phyloP scores from a whole-genome alignment of 257 asterid genomes.

The Nicotiana knightiana region DNA sequence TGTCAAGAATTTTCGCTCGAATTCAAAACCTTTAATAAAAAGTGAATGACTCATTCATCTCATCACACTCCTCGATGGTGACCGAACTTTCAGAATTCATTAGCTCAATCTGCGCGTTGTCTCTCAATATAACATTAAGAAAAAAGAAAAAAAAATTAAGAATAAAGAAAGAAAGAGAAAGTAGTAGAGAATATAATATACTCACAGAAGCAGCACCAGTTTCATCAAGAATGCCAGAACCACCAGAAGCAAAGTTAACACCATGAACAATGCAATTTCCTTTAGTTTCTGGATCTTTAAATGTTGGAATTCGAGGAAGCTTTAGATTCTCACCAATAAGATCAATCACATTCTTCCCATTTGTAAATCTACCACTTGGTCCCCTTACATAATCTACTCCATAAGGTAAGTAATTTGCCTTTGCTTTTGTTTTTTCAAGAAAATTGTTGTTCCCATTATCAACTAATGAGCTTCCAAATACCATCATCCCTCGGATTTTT shows the following conservation, averaged over 20 bases:
- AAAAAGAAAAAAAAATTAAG: too few relatives aligned
- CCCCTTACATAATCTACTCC: conserved; percentile 50
- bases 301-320: conserved; percentile 48
- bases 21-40: too few relatives aligned
- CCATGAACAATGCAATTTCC: conserved; percentile 51
- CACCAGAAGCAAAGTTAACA: conserved; percentile 74
- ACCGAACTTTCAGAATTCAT: too few relatives aligned
- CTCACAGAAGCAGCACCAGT: conserved; percentile 60
- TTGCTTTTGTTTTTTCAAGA: conserved; percentile 43
- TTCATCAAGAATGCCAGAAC: conserved; percentile 71
- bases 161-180: neutral
- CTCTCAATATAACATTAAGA: too few relatives aligned
- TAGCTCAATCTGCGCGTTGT: too few relatives aligned
- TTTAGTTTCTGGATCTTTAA: conserved; percentile 53
- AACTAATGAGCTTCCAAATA: conserved; percentile 78
- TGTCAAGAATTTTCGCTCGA: too few relatives aligned
- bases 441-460: conserved; percentile 81
- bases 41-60: too few relatives aligned
- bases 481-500: conserved; percentile 56
- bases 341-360: conserved; percentile 59
- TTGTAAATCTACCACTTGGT: conserved; percentile 64
- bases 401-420: conserved; percentile 55
- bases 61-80: too few relatives aligned
- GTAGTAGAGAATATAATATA: neutral
- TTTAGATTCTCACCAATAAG: conserved; percentile 38